phyloP scores from a whole-genome alignment of 805 yeast genomes.

The Saccharomycopsis fodiens region DNA sequence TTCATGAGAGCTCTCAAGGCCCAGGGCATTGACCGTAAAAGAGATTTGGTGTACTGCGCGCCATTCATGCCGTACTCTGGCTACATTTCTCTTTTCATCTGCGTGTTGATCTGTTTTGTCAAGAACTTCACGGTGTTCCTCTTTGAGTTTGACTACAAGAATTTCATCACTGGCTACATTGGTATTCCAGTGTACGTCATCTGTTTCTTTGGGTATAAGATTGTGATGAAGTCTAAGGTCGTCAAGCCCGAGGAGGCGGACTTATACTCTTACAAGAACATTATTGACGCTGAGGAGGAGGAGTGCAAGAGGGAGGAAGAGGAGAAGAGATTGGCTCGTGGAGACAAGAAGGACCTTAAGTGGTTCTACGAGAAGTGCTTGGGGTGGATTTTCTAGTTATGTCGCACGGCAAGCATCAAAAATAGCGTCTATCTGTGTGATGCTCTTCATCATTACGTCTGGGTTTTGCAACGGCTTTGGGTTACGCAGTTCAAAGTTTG shows the following conservation, averaged over 20 bases:
- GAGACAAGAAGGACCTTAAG: conserved; percentile 29
- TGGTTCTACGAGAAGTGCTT: conserved; percentile 43
- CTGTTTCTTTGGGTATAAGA: conserved; percentile 53
- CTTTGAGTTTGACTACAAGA: conserved; percentile 55
- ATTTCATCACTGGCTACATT: conserved; percentile 72
- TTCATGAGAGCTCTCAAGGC: conserved; percentile 59
- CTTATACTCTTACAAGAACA: conserved; percentile 43
- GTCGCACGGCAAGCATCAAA: not conserved
- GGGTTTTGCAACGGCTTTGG: too few relatives aligned
- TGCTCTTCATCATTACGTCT: too few relatives aligned
- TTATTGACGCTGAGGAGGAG: conserved; percentile 28
- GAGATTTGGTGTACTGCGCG: conserved; percentile 49
- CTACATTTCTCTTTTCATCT: conserved; percentile 47
- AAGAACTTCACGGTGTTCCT: conserved; percentile 71
- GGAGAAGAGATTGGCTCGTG: conserved; percentile 26
- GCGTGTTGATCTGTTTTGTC: conserved; percentile 49
- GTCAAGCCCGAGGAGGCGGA: conserved; percentile 53
- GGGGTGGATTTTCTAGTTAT: conserved; percentile 39
- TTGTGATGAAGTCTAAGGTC: conserved; percentile 40
- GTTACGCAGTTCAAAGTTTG: too few relatives aligned
- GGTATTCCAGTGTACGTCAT: conserved; percentile 60
- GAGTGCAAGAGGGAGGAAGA: conserved; percentile 27
- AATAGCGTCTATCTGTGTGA: too few relatives aligned
- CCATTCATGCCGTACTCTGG: conserved; percentile 69
- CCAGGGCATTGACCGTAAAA: conserved; percentile 52